phyloP scores from a whole-genome alignment of 169 alveolate genomes.

The Plasmodium blacklocki region DNA sequence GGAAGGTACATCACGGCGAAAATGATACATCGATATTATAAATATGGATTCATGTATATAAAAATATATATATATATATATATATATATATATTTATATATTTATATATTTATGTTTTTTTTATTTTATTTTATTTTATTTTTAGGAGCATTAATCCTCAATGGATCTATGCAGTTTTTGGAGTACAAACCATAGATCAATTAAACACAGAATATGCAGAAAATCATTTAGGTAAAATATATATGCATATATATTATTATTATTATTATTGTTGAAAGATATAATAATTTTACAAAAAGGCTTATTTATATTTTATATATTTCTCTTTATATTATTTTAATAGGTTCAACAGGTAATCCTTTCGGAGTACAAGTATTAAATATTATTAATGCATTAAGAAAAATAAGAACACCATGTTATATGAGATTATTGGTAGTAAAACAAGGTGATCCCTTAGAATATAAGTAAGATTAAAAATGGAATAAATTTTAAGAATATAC shows the following conservation, averaged over 20 bases:
- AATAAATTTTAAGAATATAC: not conserved
- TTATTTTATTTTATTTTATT: not conserved
- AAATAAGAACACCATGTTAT: conserved; percentile 78
- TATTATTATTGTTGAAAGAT: not conserved
- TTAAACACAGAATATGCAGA: conserved; percentile 89
- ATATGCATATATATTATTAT: not conserved
- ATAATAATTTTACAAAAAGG: not conserved
- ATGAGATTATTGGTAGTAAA: conserved; percentile 84
- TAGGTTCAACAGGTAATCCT: conserved; percentile 78
- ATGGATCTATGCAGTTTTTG: conserved; percentile 88
- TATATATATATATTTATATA: not conserved
- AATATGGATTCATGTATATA: not conserved
- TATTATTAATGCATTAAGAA: conserved; percentile 82
- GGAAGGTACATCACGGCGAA: conserved; percentile 82
- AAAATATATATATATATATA: not conserved
- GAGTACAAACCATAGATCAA: conserved; percentile 85
- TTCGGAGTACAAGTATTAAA: conserved; percentile 83
- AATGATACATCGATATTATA: not conserved
- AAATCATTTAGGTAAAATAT: conserved; percentile 78
- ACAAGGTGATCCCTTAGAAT: conserved; percentile 88
- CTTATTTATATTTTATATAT: not conserved
- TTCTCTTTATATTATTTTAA: not conserved
- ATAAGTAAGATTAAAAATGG: conserved; percentile 49
- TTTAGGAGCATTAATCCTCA: conserved; percentile 82
- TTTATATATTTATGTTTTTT: conserved; percentile 2